Evolutionary conservation across 768 basidiomycete species (phyloP).

Genomic region (Phaffia tasmanica): DNA sequence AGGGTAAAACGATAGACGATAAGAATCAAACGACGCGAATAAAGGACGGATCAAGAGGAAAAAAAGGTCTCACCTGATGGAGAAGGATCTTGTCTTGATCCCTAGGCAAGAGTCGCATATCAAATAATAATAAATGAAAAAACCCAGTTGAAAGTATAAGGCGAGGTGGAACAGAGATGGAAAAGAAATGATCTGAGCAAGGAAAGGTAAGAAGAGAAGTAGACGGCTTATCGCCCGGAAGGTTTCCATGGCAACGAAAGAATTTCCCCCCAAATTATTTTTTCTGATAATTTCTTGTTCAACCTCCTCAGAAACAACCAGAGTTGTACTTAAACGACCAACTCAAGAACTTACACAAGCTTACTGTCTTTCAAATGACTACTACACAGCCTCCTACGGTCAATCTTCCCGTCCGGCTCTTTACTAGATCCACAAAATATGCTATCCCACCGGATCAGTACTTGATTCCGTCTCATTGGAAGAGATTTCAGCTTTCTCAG

Average conservation of each 20-base stretch:
- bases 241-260: neutral
- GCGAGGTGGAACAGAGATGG: too few relatives aligned
- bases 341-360: too few relatives aligned
- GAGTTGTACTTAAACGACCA: too few relatives aligned
- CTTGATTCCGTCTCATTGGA: slow-evolving; percentile 82
- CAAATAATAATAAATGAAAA: neutral
- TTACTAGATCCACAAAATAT: slow-evolving; percentile 62
- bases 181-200: too few relatives aligned
- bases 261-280: too few relatives aligned
- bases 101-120: slow-evolving; percentile 61
- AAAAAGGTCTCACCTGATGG: slow-evolving; percentile 46
- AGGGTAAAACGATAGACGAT: slow-evolving; percentile 17
- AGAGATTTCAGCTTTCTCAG: slow-evolving; percentile 90
- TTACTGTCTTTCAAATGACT: too few relatives aligned
- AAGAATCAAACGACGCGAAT: slow-evolving; percentile 20
- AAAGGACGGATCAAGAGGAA: slow-evolving; percentile 22
- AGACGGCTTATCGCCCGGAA: neutral
- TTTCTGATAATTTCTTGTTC: too few relatives aligned
- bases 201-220: too few relatives aligned
- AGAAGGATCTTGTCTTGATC: slow-evolving; percentile 66
- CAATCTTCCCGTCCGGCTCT: slow-evolving; percentile 42
- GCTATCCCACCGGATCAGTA: slow-evolving; percentile 76
- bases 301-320: too few relatives aligned
- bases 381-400: neutral
- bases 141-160: too few relatives aligned